These are phyloP conservation scores for Chondrus crispus DNA, from an alignment of 23 red algal genomes.

Conservation along the genomic window DNA sequence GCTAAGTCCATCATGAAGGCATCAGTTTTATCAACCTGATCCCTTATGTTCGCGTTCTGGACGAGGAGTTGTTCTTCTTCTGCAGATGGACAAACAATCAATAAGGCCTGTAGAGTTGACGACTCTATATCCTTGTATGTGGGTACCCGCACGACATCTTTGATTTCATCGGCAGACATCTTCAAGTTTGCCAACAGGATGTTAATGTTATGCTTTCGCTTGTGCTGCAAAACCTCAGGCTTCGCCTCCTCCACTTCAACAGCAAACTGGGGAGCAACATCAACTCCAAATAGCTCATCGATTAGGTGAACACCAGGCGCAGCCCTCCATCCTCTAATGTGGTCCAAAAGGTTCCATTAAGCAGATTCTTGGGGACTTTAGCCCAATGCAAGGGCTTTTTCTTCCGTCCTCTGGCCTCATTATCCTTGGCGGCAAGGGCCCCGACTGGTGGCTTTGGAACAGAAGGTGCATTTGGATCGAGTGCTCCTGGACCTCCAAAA, in stretches of 20 bases:
- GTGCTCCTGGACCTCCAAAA: slow-evolving; percentile 10
- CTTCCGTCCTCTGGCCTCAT: slow-evolving; percentile 74
- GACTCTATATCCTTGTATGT: slow-evolving; percentile 80
- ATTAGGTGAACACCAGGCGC: slow-evolving; percentile 67
- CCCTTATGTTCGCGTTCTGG: slow-evolving; percentile 52
- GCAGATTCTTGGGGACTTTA: slow-evolving; percentile 85
- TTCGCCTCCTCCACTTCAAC: slow-evolving; percentile 68
- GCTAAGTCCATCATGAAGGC: slow-evolving; percentile 93
- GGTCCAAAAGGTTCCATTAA: slow-evolving; percentile 79
- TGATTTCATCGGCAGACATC: slow-evolving; percentile 85
- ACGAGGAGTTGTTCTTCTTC: slow-evolving; percentile 83
- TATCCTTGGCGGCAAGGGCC: slow-evolving; percentile 69
- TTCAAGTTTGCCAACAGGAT: slow-evolving; percentile 88
- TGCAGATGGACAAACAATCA: slow-evolving; percentile 72
- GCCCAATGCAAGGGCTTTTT: slow-evolving; percentile 95
- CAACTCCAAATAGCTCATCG: slow-evolving; percentile 91
- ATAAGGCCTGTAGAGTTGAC: slow-evolving; percentile 69
- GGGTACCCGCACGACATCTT: slow-evolving; percentile 69
- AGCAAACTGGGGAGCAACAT: slow-evolving; percentile 44
- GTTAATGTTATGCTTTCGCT: slow-evolving; percentile 96
- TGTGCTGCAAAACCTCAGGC: slow-evolving; percentile 87
- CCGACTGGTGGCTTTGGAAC: slow-evolving; percentile 59
- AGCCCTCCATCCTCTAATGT: slow-evolving; percentile 63
- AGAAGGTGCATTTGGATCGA: slow-evolving; percentile 32
- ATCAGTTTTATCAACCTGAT: slow-evolving; percentile 86